These are phyloP conservation scores for Yamadazyma diddensiae DNA, from an alignment of 1,139 yeast species.

Conservation along the genomic window DNA sequence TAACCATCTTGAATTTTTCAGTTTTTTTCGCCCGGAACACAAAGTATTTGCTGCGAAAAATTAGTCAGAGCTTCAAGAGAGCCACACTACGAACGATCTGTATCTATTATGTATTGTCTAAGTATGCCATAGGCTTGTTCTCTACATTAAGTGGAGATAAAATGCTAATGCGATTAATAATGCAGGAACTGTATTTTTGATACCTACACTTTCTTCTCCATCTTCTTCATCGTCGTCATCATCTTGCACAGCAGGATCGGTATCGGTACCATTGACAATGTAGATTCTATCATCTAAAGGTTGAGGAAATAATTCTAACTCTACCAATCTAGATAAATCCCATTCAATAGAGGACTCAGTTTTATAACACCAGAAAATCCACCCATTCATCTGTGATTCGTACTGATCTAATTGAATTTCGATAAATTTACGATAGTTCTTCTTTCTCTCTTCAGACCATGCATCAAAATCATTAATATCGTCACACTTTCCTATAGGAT, in stretches of 20 bases:
- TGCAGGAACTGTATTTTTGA: no score
- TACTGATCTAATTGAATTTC: constrained; percentile 92
- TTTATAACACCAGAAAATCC: constrained; percentile 93
- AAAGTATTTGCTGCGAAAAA: neutral
- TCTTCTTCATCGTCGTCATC: constrained; percentile 8
- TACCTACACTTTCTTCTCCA: no score
- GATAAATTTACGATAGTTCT: constrained; percentile 61
- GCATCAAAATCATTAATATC: constrained; percentile 51
- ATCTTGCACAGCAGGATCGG: constrained; percentile 9
- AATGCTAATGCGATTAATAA: neutral
- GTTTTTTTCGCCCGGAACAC: neutral
- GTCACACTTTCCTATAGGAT: constrained; percentile 63
- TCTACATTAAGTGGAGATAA: neutral
- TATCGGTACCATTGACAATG: constrained; percentile 34
- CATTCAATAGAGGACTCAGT: constrained; percentile 87
- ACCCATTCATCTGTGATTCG: constrained; percentile 65
- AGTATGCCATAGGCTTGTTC: neutral
- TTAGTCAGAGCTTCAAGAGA: neutral
- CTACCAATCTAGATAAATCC: constrained; percentile 64
- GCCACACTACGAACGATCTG: no score
- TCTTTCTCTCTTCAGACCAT: constrained; percentile 60
- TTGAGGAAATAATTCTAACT: constrained; percentile 54
- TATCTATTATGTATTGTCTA: neutral
- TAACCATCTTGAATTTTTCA: constrained; percentile 30
- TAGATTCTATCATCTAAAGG: constrained; percentile 50